phyloP scores from a whole-genome alignment of 1,284 basidiomycete species.

The Butyriboletus appendiculatus region DNA sequence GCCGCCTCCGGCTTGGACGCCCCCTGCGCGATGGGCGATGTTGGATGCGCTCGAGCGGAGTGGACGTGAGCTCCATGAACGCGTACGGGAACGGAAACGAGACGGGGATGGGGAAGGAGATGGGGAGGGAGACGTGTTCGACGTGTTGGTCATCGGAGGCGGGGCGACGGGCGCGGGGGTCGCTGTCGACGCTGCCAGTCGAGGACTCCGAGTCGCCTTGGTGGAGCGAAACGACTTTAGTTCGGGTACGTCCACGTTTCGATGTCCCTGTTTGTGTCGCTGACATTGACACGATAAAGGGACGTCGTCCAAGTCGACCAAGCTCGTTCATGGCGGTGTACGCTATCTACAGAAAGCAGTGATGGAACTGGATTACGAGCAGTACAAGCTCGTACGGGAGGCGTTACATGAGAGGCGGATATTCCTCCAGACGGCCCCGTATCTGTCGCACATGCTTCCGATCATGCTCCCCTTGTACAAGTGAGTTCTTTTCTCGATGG shows the following conservation, averaged over 20 bases:
- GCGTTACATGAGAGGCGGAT: conserved; percentile 92
- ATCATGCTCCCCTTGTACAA: conserved; percentile 95
- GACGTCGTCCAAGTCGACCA: conserved; percentile 96
- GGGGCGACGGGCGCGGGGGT: conserved; percentile 96
- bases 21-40: conserved; percentile 67
- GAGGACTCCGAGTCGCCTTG: conserved; percentile 91
- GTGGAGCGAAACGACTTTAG: conserved; percentile 95
- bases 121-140: conserved; percentile 60
- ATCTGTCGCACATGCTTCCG: conserved; percentile 89
- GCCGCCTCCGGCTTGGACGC: conserved; percentile 75
- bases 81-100: neutral
- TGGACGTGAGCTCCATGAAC: neutral
- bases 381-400: conserved; percentile 95
- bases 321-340: conserved; percentile 97
- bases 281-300: conserved; percentile 38
- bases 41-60: conserved; percentile 47
- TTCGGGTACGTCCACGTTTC: conserved; percentile 55
- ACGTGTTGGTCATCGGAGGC: conserved; percentile 87
- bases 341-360: conserved; percentile 97
- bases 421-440: conserved; percentile 95
- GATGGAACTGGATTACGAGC: conserved; percentile 94
- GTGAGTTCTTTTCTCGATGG: conserved; percentile 35
- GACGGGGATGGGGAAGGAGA: neutral
- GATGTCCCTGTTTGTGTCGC: conserved; percentile 29
- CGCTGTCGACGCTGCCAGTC: conserved; percentile 90